A percentile compares a stretch with the other conserved stretches of the same genome.
phyloP scores from a whole-genome alignment of 148 eudicot genomes.

The Vaccinium corymbosum region DNA sequence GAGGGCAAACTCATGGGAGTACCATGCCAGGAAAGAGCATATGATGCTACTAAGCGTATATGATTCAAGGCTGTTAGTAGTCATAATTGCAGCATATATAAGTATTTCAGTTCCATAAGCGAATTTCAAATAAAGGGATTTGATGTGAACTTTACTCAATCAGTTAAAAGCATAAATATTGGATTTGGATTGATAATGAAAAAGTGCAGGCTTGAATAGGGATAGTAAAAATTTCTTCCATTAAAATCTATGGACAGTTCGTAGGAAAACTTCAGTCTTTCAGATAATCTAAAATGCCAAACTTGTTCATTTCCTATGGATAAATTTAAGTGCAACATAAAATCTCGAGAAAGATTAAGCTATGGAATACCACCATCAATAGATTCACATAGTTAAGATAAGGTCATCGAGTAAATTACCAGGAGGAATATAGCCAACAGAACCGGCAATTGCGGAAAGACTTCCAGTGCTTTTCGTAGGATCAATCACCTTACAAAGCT shows the following conservation, averaged over 20 bases:
- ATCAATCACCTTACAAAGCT: slow-evolving; percentile 79
- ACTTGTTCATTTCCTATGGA: background rate
- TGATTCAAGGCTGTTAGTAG: background rate
- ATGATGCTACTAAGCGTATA: background rate
- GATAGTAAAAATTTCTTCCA: too few relatives aligned
- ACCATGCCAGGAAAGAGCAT: background rate
- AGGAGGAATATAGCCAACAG: slow-evolving; percentile 91
- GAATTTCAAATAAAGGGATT: background rate
- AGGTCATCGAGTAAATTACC: slow-evolving; percentile 36
- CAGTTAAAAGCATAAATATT: background rate
- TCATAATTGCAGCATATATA: background rate
- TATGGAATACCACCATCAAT: background rate
- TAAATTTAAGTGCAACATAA: background rate
- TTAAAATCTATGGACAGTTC: background rate
- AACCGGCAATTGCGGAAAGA: slow-evolving; percentile 75
- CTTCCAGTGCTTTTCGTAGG: slow-evolving; percentile 66
- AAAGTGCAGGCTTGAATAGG: background rate
- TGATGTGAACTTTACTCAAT: background rate
- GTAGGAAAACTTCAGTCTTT: background rate
- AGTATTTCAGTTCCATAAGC: background rate
- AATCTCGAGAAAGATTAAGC: background rate
- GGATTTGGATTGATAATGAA: background rate
- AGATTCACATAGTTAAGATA: background rate
- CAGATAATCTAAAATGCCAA: background rate
- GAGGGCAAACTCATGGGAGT: background rate